phyloP scores from a whole-genome alignment of 371 early-diverging fungal genomes.

The Funneliformis caledonium region DNA sequence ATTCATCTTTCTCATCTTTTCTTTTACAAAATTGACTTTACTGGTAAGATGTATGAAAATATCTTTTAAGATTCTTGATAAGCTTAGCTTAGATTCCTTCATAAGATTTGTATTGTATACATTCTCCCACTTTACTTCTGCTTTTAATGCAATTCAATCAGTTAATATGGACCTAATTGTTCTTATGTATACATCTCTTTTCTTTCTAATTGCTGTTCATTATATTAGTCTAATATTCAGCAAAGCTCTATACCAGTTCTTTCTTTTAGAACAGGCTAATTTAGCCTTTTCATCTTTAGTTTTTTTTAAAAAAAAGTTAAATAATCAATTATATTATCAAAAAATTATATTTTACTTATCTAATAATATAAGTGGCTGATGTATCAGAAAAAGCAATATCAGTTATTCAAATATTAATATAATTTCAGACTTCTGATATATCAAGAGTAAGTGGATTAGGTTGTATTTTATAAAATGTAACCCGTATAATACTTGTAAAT shows the following conservation, averaged over 20 bases:
- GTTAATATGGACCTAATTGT: slow-evolving; percentile 32
- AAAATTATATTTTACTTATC: background rate
- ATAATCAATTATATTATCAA: slow-evolving; percentile 17
- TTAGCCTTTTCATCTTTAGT: background rate
- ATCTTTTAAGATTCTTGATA: slow-evolving; percentile 30
- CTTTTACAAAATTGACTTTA: slow-evolving; percentile 29
- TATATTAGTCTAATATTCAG: no score
- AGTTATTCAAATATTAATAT: slow-evolving; percentile 35
- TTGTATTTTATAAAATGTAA: slow-evolving; percentile 36
- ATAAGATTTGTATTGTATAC: slow-evolving; percentile 32
- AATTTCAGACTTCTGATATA: slow-evolving; percentile 38
- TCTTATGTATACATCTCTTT: slow-evolving; percentile 34
- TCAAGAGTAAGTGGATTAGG: slow-evolving; percentile 38
- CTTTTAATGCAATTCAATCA: slow-evolving; percentile 39
- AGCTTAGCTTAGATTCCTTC: slow-evolving; percentile 34
- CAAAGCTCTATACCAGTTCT: no score
- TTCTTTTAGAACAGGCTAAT: background rate
- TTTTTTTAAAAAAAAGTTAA: background rate
- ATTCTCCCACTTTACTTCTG: background rate
- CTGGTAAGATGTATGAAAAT: slow-evolving; percentile 38
- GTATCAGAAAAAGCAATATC: slow-evolving; percentile 19
- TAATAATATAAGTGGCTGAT: background rate
- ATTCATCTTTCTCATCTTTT: slow-evolving; percentile 39
- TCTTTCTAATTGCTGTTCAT: slow-evolving; percentile 9
- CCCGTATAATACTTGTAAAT: slow-evolving; percentile 35